A percentile compares a stretch with the other conserved stretches of the same genome.
phyloP scores from a whole-genome alignment of 331 rosid species.

The Cucumis variabilis region DNA sequence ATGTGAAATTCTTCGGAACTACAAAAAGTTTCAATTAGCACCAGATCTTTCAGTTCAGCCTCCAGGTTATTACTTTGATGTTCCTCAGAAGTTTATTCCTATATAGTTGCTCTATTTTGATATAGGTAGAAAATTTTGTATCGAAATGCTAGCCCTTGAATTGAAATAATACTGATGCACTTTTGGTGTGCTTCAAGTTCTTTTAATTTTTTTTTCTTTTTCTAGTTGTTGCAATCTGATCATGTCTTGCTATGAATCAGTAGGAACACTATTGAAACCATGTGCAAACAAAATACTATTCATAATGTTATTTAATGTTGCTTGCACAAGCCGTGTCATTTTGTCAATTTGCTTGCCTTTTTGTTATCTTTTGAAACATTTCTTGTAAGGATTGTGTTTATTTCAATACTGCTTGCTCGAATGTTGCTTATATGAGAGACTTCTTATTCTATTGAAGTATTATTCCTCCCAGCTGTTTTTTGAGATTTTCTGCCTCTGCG shows the following conservation, averaged over 20 bases:
- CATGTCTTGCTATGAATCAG: constrained; percentile 14
- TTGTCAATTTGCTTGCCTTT: not conserved
- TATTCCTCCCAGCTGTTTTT: not conserved
- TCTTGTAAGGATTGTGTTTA: constrained; percentile 1
- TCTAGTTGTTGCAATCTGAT: not conserved
- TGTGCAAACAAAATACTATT: not conserved
- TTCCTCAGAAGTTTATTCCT: not conserved
- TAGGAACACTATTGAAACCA: constrained; percentile 1
- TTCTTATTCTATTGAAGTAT: not conserved
- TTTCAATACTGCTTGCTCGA: constrained; percentile 3
- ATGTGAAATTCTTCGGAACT: constrained; percentile 72
- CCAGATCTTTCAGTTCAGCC: constrained; percentile 66
- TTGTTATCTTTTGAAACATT: not conserved
- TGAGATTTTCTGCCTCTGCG: constrained; percentile 28
- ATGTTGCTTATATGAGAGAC: not conserved
- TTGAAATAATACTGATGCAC: constrained; percentile 3
- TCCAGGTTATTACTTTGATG: constrained; percentile 52
- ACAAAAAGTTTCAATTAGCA: constrained; percentile 55
- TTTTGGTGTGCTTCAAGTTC: not conserved
- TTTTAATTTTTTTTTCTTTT: not conserved
- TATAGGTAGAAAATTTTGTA: not conserved
- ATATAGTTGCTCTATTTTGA: not conserved
- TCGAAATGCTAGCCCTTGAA: not conserved
- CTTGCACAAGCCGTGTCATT: not conserved
- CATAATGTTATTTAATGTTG: not conserved